These are phyloP conservation scores for Lachnellula cervina DNA, from an alignment of 2,329 filamentous ascomycete species.

Conservation along the genomic window DNA sequence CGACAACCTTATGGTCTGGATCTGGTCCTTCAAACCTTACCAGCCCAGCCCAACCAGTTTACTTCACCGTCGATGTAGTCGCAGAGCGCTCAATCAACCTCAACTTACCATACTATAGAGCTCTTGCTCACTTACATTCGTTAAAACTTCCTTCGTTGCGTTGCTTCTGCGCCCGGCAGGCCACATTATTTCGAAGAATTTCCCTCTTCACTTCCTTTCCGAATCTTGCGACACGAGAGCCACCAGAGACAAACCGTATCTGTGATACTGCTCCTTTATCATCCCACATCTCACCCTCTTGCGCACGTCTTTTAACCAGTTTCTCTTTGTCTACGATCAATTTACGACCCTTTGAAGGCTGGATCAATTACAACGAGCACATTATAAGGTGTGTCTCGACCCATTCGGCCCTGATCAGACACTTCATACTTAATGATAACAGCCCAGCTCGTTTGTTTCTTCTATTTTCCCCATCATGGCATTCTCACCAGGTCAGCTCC, in stretches of 20 bases:
- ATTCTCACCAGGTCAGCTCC: constrained; percentile 13
- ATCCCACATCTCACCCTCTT: not conserved
- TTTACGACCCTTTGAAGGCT: not conserved
- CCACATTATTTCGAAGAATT: constrained; percentile 14
- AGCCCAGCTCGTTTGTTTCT: not conserved
- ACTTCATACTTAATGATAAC: not conserved
- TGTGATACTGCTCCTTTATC: constrained; percentile 9
- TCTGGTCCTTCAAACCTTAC: not conserved
- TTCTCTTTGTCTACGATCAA: not conserved
- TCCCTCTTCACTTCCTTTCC: constrained; percentile 9
- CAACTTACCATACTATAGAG: constrained; percentile 9
- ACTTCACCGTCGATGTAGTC: constrained; percentile 13
- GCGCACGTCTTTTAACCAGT: constrained; percentile 2
- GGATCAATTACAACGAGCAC: not conserved
- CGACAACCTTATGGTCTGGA: not conserved
- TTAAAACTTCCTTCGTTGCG: constrained; percentile 9
- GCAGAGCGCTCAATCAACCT: constrained; percentile 1
- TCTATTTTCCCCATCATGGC: constrained; percentile 2
- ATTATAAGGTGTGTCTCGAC: not conserved
- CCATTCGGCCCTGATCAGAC: not conserved
- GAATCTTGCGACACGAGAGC: constrained; percentile 2
- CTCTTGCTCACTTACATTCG: constrained; percentile 25
- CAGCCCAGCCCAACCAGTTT: not conserved
- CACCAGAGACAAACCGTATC: constrained; percentile 11
- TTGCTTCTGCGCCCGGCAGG: constrained; percentile 10